A percentile compares a stretch with the other conserved stretches of the same genome.
Conservation (phyloP, 2,329 filamentous ascomycete species). For the Diaporthe sp. region DNA sequence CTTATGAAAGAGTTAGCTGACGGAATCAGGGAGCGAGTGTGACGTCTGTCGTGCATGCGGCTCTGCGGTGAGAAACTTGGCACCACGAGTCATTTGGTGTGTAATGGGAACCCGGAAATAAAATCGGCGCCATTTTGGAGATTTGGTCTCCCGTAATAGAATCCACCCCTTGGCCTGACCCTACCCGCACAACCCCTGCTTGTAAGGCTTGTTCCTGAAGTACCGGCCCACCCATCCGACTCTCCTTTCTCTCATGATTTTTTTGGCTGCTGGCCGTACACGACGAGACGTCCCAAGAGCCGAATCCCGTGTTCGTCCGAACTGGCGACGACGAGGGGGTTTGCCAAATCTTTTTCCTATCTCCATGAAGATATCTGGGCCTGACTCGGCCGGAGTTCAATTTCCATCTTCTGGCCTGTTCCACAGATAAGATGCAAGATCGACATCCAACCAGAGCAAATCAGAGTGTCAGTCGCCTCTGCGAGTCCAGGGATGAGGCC, state of each 20-base stretch:
- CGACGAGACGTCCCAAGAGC: constrained; percentile 10
- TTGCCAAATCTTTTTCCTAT: background rate
- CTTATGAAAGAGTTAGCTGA: constrained; percentile 34
- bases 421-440: constrained; percentile 13
- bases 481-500: background rate
- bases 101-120: constrained; percentile 28
- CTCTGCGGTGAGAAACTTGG: constrained; percentile 33
- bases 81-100: constrained; percentile 32
- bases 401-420: constrained; percentile 15
- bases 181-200: constrained; percentile 14
- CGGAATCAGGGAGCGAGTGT: background rate
- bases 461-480: constrained; percentile 1
- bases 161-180: constrained; percentile 23
- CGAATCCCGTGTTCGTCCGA: constrained; percentile 1
- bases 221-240: constrained; percentile 20
- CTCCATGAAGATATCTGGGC: background rate
- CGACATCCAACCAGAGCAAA: constrained; percentile 1
- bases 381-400: constrained; percentile 24
- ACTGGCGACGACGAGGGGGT: background rate
- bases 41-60: constrained; percentile 27
- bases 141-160: constrained; percentile 28
- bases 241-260: constrained; percentile 27
- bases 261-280: constrained; percentile 31
- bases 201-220: constrained; percentile 27
- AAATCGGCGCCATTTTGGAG: background rate